A percentile compares a stretch with the other conserved stretches of the same genome.
Evolutionary conservation across 2,329 filamentous ascomycete species (phyloP).

Genomic region (Xylariaceae sp.): DNA sequence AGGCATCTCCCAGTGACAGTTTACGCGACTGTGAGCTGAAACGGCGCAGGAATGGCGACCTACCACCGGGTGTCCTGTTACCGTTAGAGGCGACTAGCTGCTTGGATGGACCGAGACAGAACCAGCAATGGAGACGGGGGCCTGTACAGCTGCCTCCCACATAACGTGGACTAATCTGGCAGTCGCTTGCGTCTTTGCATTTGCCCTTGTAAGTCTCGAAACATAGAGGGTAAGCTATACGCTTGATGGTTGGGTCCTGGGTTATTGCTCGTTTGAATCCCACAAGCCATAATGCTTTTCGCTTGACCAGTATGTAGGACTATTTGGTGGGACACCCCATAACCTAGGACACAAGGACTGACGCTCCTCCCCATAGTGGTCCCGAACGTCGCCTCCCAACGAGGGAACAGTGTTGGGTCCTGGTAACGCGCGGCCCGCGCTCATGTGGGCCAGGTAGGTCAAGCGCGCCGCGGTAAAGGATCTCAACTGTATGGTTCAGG

Average conservation of each 20-base stretch:
- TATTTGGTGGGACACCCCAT: constrained; percentile 13
- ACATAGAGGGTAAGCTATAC: constrained; percentile 18
- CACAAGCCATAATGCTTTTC: constrained; percentile 13
- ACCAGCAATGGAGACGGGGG: constrained; percentile 7
- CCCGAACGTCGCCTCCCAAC: constrained; percentile 12
- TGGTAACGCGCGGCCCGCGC: constrained; percentile 14
- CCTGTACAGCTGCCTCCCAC: background rate
- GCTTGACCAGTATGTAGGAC: constrained; percentile 21
- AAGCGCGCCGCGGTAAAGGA: too few species aligned
- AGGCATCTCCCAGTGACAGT: constrained; percentile 11
- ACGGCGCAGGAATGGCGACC: constrained; percentile 17
- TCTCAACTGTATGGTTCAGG: constrained; percentile 1
- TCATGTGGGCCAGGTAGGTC: constrained; percentile 20
- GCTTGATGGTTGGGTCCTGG: constrained; percentile 9
- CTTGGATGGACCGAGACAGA: background rate
- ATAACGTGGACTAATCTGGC: background rate
- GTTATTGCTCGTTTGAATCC: constrained; percentile 12
- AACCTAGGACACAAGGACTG: constrained; percentile 16
- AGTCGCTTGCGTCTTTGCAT: constrained; percentile 1
- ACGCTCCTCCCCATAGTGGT: constrained; percentile 7
- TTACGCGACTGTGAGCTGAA: constrained; percentile 17
- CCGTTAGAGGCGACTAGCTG: background rate
- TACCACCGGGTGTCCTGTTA: constrained; percentile 2
- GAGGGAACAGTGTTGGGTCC: constrained; percentile 14
- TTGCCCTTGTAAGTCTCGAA: constrained; percentile 18